A percentile compares a stretch with the other conserved stretches of the same genome.
Conservation (phyloP, 108 stramenopile species). For the Fistulifera solaris region DNA sequence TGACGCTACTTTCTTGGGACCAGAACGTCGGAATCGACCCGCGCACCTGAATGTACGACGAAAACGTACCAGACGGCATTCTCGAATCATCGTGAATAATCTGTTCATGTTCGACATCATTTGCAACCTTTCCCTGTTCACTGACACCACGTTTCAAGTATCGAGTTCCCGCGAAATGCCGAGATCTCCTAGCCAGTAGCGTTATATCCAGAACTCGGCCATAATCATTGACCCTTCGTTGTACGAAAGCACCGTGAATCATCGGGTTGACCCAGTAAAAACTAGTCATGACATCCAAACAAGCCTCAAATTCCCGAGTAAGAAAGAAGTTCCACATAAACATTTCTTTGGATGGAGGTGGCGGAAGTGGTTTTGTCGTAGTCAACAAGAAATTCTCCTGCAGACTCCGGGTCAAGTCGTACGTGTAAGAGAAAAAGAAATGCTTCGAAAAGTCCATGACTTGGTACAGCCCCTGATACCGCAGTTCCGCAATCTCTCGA, state of each 20-base stretch:
- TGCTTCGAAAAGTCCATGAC: constrained; percentile 94
- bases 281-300: constrained; percentile 67
- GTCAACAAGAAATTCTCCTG: constrained; percentile 92
- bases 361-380: constrained; percentile 65
- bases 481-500: constrained; percentile 81
- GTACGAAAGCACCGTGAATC: constrained; percentile 91
- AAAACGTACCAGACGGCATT: constrained; percentile 68
- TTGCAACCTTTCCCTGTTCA: constrained; percentile 94
- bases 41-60: constrained; percentile 88
- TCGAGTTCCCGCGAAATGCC: constrained; percentile 96
- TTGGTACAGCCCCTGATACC: constrained; percentile 92
- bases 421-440: constrained; percentile 96
- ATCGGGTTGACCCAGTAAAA: constrained; percentile 88
- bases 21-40: constrained; percentile 97
- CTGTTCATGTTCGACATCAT: constrained; percentile 89
- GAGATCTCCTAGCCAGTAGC: constrained; percentile 86
- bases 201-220: constrained; percentile 84
- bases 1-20: constrained; percentile 91
- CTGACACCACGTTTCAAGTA: constrained; percentile 96
- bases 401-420: constrained; percentile 86
- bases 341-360: constrained; percentile 87
- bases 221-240: constrained; percentile 84
- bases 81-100: constrained; percentile 91
- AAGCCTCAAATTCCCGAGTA: constrained; percentile 82
- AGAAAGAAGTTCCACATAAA: constrained; percentile 96